Conservation (phyloP, 2,329 filamentous ascomycete genomes). For the Diaporthe australafricana region DNA sequence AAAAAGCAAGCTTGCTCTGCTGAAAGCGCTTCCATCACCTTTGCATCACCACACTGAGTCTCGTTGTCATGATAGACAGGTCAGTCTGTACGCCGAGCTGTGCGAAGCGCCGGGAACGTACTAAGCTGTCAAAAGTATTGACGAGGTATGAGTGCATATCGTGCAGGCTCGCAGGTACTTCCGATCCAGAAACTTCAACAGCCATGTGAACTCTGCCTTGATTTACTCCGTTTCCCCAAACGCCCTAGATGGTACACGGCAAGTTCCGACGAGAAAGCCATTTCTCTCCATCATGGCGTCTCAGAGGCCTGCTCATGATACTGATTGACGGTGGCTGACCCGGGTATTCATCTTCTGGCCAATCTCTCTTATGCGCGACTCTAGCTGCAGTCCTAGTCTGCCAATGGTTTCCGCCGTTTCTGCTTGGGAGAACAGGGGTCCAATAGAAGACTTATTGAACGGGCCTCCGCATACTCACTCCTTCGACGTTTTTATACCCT, state of each 20-base stretch:
- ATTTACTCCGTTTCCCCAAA: neutral
- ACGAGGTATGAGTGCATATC: neutral
- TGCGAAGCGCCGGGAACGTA: neutral
- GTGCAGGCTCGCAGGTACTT: neutral
- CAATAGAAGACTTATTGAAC: neutral
- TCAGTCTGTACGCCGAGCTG: neutral
- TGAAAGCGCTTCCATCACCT: constrained; percentile 12
- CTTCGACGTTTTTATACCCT: neutral
- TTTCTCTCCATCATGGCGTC: too few relatives aligned
- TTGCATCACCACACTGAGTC: constrained; percentile 5
- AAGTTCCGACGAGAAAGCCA: neutral
- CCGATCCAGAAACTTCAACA: neutral
- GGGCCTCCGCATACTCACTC: too few relatives aligned
- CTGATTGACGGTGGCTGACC: neutral
- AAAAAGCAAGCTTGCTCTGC: constrained; percentile 1
- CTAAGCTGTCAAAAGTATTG: neutral
- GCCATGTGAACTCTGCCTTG: neutral
- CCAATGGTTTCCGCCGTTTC: neutral
- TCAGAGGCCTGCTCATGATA: neutral
- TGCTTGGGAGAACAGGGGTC: neutral
- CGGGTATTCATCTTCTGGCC: neutral
- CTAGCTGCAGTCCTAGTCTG: neutral
- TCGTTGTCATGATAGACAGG: neutral
- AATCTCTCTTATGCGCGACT: neutral
- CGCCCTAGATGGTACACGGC: neutral